phyloP scores from a whole-genome alignment of 2,329 filamentous ascomycete genomes.

The Ophiostoma ulmi region DNA sequence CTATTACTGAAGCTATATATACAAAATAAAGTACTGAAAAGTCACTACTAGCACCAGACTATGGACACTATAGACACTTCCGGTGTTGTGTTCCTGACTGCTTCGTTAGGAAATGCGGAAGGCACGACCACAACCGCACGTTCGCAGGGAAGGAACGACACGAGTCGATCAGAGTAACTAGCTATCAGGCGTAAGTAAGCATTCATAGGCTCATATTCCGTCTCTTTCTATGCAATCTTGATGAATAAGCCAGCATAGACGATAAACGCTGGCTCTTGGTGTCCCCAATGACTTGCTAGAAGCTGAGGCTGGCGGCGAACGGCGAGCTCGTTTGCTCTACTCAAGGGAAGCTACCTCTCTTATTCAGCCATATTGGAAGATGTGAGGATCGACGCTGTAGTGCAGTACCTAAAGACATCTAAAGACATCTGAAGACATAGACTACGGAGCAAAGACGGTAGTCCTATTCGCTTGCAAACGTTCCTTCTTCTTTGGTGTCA shows the following conservation, averaged over 20 bases:
- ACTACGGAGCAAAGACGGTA: too few relatives aligned
- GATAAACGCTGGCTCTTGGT: neutral
- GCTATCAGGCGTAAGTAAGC: neutral
- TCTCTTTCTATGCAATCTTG: neutral
- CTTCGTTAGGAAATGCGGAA: slow-evolving; percentile 21
- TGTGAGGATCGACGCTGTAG: neutral
- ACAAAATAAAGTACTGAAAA: neutral
- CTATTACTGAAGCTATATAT: neutral
- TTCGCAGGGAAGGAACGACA: slow-evolving; percentile 1
- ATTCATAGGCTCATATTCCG: too few relatives aligned
- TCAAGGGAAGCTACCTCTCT: neutral
- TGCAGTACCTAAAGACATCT: too few relatives aligned
- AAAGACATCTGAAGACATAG: too few relatives aligned
- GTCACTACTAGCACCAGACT: slow-evolving; percentile 17
- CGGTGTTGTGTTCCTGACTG: slow-evolving; percentile 19
- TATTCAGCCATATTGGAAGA: neutral
- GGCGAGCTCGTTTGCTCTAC: neutral
- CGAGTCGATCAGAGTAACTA: neutral
- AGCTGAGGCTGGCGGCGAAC: neutral
- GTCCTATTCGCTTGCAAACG: too few relatives aligned
- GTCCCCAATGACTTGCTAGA: neutral
- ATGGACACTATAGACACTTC: slow-evolving; percentile 12
- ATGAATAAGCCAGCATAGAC: neutral
- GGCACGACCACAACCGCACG: slow-evolving; percentile 20
- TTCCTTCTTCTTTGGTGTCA: neutral